These are phyloP conservation scores for Aegle marmelos DNA, from an alignment of 345 rosid species.

Conservation along the genomic window DNA sequence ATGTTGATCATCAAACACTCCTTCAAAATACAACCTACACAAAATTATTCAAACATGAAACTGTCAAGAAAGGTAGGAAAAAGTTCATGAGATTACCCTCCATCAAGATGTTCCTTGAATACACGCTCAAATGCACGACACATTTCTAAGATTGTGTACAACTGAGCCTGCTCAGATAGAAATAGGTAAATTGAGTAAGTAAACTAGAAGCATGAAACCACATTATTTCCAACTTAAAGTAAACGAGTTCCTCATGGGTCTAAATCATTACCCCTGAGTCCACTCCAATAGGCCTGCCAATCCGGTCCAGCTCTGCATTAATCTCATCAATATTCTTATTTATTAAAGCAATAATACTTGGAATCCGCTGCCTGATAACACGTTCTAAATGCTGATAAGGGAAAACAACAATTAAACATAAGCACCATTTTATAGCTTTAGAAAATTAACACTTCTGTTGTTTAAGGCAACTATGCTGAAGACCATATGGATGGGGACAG, in stretches of 20 bases:
- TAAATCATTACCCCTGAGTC: constrained; percentile 90
- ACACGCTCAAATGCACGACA: constrained; percentile 98
- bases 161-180: constrained; percentile 66
- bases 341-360: constrained; percentile 92
- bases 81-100: constrained; percentile 60
- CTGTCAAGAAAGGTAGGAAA: constrained; percentile 2
- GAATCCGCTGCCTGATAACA: constrained; percentile 94
- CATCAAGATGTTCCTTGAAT: constrained; percentile 97
- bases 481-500: constrained; percentile 7
- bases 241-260: constrained; percentile 8
- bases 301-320: constrained; percentile 93
- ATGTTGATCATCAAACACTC: constrained; percentile 3
- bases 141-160: constrained; percentile 89
- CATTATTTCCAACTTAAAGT: constrained; percentile 14
- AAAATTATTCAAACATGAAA: constrained; percentile 7
- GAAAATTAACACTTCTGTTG: not conserved
- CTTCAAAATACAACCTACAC: constrained; percentile 5
- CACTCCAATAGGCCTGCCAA: constrained; percentile 94
- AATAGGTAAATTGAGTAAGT: constrained; percentile 18
- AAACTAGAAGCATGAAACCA: constrained; percentile 1
- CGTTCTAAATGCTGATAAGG: constrained; percentile 72
- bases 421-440: not conserved
- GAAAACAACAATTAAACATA: constrained; percentile 15
- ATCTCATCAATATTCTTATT: constrained; percentile 95
- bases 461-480: not conserved